Evolutionary conservation across 2,329 filamentous ascomycete species (phyloP), one percentile per base, ranked within the genome.

Genomic region (Keithomyces neogunnii): DNA sequence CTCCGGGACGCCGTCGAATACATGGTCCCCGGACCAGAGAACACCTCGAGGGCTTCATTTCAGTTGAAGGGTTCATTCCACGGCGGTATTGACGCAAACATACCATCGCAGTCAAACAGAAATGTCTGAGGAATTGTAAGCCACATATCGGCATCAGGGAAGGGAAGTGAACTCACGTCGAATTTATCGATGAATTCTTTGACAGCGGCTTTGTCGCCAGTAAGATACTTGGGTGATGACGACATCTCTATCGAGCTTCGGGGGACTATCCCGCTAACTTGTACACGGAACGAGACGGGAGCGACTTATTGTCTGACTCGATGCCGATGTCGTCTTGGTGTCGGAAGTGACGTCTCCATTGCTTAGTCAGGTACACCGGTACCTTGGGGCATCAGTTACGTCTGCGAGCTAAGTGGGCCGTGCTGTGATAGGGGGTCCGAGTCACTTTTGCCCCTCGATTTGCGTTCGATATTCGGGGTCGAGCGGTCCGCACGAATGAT

Each of bases 81-180:
- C 10, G 38, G 40, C n/a, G 26, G n/a, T 44, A 26, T 29, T 9
- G 8, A 28, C 10, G 11, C 5, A 43, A 30, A 43, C 75, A 62
- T 74, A 95, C 92, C 93, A 81, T 99, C 93, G 72, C 93, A 99
- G 67, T 99, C 93, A 63, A 99, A 89, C 10, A 99, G 76, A 65
- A 99, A 97, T 2, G 59, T 61, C 60, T 62, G 40, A 36, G 49
- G 49, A 28, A 31, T 33, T 28, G 43, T 29, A 29, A 31, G 40
- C 26, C 11, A 29, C 28, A n/a, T 38, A 30, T 33, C 30, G 13
- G 13, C 38, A 1, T 7, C 29, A 33, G 35, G 11, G 46, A 26
- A n/a, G 29, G 28, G 43, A 46, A 13, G 36, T 64, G 62, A 63
- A 70, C 89, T 71, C 72, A 96, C 93, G 75, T 99, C 93, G 65